A percentile compares a stretch with the other conserved stretches of the same genome.
phyloP scores from a whole-genome alignment of 768 basidiomycete species.

The Phallus indusiatus region DNA sequence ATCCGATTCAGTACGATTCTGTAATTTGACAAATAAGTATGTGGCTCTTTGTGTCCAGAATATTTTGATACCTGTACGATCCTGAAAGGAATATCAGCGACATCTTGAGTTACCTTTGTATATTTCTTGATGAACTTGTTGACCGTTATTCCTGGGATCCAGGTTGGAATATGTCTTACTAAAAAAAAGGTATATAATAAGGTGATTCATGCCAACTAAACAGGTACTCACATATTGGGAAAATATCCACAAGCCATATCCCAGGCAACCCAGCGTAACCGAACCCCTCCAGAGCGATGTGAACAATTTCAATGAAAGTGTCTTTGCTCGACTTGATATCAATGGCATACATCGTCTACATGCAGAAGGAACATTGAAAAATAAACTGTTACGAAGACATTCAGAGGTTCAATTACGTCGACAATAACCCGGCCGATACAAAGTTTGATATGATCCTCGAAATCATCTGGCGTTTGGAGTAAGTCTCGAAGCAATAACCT shows the following conservation, averaged over 20 bases:
- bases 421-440: conserved; percentile 2
- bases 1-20: neutral
- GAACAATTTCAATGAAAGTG: conserved; percentile 31
- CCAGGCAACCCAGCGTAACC: conserved; percentile 27
- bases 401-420: neutral
- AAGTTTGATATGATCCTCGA: conserved; percentile 29
- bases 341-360: conserved; percentile 32
- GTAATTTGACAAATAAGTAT: neutral
- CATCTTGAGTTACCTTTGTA: no score
- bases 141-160: conserved; percentile 13
- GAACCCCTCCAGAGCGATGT: conserved; percentile 28
- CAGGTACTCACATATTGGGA: conserved; percentile 8
- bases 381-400: conserved; percentile 20
- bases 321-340: conserved; percentile 29
- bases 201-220: neutral
- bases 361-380: conserved; percentile 21
- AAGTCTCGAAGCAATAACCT: conserved; percentile 28
- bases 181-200: neutral
- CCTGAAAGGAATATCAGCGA: neutral
- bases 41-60: conserved; percentile 17
- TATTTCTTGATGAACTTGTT: neutral
- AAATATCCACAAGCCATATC: conserved; percentile 8
- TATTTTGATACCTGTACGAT: conserved; percentile 22
- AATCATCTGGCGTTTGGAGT: conserved; percentile 27
- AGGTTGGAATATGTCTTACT: conserved; percentile 11